Evolutionary conservation across 768 basidiomycete species (phyloP), one percentile per base, ranked within the genome.

Genomic region (Suillus clintonianus): DNA sequence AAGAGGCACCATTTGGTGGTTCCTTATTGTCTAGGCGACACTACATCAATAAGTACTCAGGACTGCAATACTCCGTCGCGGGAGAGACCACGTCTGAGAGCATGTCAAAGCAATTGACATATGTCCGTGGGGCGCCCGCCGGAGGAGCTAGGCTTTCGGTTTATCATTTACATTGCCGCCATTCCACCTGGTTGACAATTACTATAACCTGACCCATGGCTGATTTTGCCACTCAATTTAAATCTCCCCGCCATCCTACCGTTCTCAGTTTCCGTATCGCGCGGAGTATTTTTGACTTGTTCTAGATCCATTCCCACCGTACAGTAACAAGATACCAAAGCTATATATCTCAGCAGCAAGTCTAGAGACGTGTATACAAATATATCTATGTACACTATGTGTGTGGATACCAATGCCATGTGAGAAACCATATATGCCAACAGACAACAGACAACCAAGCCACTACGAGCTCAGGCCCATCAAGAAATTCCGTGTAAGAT

Each of bases 361-460:
- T 41, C 56, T 57, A 56, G 30, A 53, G 32, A 41, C 39, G 19
- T 11, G 56, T 41, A 61, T 59, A 59, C 37, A 61, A 14, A 58
- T 59, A 54, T 27, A 59, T 61, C 55, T 59, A 61, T 39, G n/a
- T 48, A 60, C 53, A 57, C 19, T 37, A 61, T 59, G 55, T 41
- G 54, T 27, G 60, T 19, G 41, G 51, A 57, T 54, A 61, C 34
- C 7, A 11, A 43, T 61, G 43, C 30, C 47, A 60, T 61, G 56
- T 34, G n/a, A 61, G 14, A 30, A 61, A 34, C 41, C 37, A 42
- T 42, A 32, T 43, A 43, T 57, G n/a, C 24, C 37, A 14, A 60
- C 15, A 59, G 27, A 27, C 27, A 27, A 27, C 27, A 27, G n/a
- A n/a, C 39, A n/a, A 27, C 60, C 60, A 59, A 61, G 19, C 34